Evolutionary conservation across 306 rosid species (phyloP).

Genomic region (Phaseolus lunatus): DNA sequence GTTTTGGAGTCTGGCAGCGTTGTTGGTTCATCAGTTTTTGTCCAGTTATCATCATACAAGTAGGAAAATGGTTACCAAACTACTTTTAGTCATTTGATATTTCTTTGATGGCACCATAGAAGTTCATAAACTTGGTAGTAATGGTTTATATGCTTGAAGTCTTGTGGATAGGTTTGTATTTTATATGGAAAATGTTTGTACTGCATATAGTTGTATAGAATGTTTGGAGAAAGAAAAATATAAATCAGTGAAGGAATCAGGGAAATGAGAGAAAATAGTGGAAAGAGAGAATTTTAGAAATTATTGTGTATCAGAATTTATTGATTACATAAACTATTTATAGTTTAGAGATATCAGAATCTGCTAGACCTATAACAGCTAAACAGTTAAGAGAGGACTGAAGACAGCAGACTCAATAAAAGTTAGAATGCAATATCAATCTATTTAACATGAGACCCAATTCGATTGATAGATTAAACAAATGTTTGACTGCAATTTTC

Average conservation of each 20-base stretch:
- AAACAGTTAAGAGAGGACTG: no score
- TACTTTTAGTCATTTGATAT: conserved; percentile 45
- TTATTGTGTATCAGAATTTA: not conserved
- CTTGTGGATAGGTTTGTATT: conserved; percentile 41
- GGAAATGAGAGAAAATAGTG: not conserved
- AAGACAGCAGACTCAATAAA: no score
- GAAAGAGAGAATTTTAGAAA: not conserved
- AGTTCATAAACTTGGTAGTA: conserved; percentile 36
- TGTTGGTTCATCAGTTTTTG: conserved; percentile 1
- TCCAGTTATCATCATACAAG: not conserved
- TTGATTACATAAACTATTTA: not conserved
- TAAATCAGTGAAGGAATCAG: not conserved
- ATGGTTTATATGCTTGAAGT: conserved; percentile 41
- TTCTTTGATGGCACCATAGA: conserved; percentile 46
- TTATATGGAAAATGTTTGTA: conserved; percentile 42
- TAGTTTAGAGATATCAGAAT: not conserved
- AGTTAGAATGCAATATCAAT: no score
- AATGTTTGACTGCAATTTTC: not conserved
- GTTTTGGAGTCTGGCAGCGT: conserved; percentile 21
- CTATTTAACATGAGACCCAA: not conserved
- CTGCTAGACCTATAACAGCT: no score
- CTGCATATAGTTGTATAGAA: conserved; percentile 42
- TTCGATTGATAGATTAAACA: not conserved
- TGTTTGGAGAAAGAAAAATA: not conserved
- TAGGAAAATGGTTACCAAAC: conserved; percentile 27